Percentiles rank a stretch among this genome's conserved stretches.
These are phyloP conservation scores for Suhomyces anneliseae DNA, from an alignment of 1,139 yeast genomes.

Conservation along the genomic window DNA sequence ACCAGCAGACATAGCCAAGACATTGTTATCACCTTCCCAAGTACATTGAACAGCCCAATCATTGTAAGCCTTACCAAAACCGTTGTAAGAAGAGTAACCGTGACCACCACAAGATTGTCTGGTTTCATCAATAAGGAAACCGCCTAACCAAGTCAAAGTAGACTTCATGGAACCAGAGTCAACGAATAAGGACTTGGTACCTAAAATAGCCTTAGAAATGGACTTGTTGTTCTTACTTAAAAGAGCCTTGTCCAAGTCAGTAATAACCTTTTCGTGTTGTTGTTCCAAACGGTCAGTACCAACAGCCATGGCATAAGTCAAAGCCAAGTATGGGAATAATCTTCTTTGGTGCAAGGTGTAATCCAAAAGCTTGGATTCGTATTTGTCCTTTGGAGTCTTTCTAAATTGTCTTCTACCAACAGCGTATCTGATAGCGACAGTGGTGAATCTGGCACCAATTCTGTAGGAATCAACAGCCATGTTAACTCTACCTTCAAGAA, in stretches of 20 bases:
- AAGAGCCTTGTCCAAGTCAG: conserved; percentile 56
- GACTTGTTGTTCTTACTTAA: conserved; percentile 41
- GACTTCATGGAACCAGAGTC: conserved; percentile 90
- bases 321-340: conserved; percentile 75
- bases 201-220: conserved; percentile 53
- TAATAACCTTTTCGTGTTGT: conserved; percentile 53
- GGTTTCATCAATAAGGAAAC: conserved; percentile 78
- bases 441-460: conserved; percentile 73
- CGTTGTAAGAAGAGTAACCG: conserved; percentile 88
- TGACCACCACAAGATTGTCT: conserved; percentile 98
- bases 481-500: conserved; percentile 83
- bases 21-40: conserved; percentile 96
- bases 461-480: conserved; percentile 88
- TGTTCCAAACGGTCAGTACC: conserved; percentile 66
- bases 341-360: conserved; percentile 88
- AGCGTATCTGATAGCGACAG: conserved; percentile 86
- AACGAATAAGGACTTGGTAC: conserved; percentile 75
- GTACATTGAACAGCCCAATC: conserved; percentile 98
- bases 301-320: conserved; percentile 74
- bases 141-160: conserved; percentile 83
- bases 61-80: conserved; percentile 82
- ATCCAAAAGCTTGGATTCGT: conserved; percentile 70
- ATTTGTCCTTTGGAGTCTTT: conserved; percentile 24
- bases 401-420: conserved; percentile 88
- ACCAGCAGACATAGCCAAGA: conserved; percentile 81